phyloP scores from a whole-genome alignment of 2,329 filamentous ascomycete species.

The Microcyclospora pomicola region DNA sequence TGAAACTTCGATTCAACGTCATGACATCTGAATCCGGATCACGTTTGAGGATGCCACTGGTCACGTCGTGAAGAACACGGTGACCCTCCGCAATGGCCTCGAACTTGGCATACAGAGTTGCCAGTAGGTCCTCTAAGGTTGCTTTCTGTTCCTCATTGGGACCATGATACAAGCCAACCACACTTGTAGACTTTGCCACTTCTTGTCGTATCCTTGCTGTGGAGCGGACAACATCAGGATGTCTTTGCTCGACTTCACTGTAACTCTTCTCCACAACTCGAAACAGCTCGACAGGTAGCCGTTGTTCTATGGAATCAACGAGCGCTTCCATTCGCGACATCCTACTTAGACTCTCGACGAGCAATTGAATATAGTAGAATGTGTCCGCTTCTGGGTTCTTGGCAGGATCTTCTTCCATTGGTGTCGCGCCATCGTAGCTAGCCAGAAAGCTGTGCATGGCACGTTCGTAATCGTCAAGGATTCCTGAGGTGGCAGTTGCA shows the following conservation, averaged over 20 bases:
- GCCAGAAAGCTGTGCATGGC: conserved; percentile 44
- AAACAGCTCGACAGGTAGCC: conserved; percentile 86
- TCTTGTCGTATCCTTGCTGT: conserved; percentile 13
- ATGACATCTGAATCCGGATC: conserved; percentile 46
- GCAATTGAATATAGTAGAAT: conserved; percentile 77
- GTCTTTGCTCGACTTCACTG: conserved; percentile 80
- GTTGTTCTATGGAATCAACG: conserved; percentile 80
- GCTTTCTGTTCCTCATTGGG: conserved; percentile 38
- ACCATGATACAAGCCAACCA: conserved; percentile 2
- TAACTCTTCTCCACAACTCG: conserved; percentile 89
- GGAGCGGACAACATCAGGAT: conserved; percentile 48
- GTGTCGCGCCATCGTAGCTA: conserved; percentile 38
- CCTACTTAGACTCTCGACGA: conserved; percentile 82
- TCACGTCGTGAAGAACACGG: conserved; percentile 81
- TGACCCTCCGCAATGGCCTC: conserved; percentile 95
- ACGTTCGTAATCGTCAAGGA: conserved; percentile 34
- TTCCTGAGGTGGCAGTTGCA: conserved; percentile 4
- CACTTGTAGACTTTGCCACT: conserved; percentile 22
- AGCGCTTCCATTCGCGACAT: conserved; percentile 75
- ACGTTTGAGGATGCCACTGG: conserved; percentile 70
- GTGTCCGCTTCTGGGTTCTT: conserved; percentile 93
- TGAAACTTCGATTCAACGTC: conserved; percentile 73
- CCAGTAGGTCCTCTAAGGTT: conserved; percentile 81
- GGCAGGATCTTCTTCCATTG: conserved; percentile 71
- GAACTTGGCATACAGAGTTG: conserved; percentile 89